Evolutionary conservation across 202 grass and related monocot genomes (phyloP), one percentile per base, ranked within the genome.

Genomic region (Cymbopogon flexuosus): DNA sequence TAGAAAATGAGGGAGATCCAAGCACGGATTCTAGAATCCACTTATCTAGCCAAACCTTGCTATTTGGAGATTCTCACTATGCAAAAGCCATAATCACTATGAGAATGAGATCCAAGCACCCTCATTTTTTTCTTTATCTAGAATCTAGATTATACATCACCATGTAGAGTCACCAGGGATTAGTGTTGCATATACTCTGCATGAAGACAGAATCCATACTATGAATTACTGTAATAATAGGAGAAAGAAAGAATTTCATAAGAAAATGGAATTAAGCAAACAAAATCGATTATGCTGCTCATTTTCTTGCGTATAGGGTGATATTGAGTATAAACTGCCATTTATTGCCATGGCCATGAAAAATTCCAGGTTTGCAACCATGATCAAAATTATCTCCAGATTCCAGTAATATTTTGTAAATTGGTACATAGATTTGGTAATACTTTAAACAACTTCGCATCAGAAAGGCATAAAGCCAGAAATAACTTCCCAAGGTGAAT

Each of bases 401-500:
- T 29, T 10, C 37, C 77, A 34, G 36, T 34, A 58, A 58, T 24
- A 14, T 29, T 58, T 75, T 46, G 24, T 13, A 45, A 27, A 79
- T 2, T 1, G n/a, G 11, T 70, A 64, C 6, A 41, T 57, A 16
- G 4, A 79, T 41, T 33, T 79, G 7, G 45, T 49, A 68, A 36
- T 39, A 72, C 8, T 34, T 73, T 18, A 56, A 65, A 79, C 39
- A 73, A 73, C 22, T 74, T 64, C n/a, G 36, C 35, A 57, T 9
- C 3, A 70, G 15, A 69, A 36, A 29, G 64, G 14, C 54, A 18
- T 16, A 18, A 49, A 62, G 3, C 6, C 49, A 27, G 27, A 72
- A 72, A 49, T 22, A 22, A 64, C 21, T 41, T 65, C 46, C 67
- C 36, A 78, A 56, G 41, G 8, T 77, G 49, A 86, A 94, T 72